These are phyloP conservation scores for Flaveria robusta DNA, from an alignment of 129 eudicot genomes.

Conservation along the genomic window DNA sequence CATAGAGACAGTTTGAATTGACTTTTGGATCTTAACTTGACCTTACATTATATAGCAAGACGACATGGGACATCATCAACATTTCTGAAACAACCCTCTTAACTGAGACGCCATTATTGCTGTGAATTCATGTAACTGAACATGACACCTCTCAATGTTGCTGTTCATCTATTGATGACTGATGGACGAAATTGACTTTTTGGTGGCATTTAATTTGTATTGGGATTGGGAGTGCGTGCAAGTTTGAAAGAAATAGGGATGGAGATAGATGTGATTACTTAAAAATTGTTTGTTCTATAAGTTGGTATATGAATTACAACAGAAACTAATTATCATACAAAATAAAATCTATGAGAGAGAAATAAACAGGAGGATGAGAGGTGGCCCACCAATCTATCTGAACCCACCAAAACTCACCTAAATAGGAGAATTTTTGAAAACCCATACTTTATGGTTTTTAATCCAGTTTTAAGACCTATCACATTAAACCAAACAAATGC, in stretches of 20 bases:
- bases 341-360: background rate
- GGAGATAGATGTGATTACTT: background rate
- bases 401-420: background rate
- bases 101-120: background rate
- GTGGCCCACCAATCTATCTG: background rate
- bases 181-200: conserved; percentile 9
- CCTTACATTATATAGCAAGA: conserved; percentile 5
- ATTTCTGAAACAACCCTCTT: conserved; percentile 13
- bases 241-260: background rate
- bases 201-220: background rate
- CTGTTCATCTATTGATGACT: conserved; percentile 4
- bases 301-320: background rate
- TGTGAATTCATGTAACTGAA: background rate
- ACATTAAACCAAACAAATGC: background rate
- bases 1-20: conserved; percentile 4
- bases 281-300: background rate
- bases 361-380: background rate
- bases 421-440: background rate
- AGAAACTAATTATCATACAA: background rate
- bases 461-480: background rate
- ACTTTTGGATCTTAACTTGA: conserved; percentile 24
- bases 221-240: background rate
- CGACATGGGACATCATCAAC: background rate
- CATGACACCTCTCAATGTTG: background rate
- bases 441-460: background rate